Percentiles rank a stretch among this genome's conserved stretches.
phyloP scores from a whole-genome alignment of 805 yeast genomes.

The Danielozyma ontarioensis region DNA sequence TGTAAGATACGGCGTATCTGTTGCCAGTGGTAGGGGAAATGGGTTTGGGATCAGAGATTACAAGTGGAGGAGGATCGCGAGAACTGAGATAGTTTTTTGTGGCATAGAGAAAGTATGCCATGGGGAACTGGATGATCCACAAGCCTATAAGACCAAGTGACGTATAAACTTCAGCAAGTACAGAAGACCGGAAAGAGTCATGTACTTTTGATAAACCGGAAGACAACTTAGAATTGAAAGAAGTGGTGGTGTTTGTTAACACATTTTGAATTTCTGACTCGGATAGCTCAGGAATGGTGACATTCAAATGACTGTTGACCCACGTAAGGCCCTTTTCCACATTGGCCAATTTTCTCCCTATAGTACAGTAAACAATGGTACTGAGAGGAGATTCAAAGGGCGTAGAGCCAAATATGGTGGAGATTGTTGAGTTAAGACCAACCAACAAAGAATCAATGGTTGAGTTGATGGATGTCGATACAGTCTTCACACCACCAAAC shows the following conservation, averaged over 20 bases:
- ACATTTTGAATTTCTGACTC: neutral
- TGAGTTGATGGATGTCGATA: conserved; percentile 53
- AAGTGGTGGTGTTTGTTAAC: neutral
- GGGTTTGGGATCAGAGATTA: too few relatives aligned
- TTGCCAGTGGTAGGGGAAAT: too few relatives aligned
- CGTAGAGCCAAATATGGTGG: conserved; percentile 61
- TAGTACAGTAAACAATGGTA: conserved; percentile 70
- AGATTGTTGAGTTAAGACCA: conserved; percentile 55
- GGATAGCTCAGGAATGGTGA: conserved; percentile 51
- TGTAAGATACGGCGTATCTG: too few relatives aligned
- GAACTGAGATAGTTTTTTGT: too few relatives aligned
- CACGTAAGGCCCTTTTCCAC: conserved; percentile 74
- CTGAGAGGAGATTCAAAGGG: conserved; percentile 58
- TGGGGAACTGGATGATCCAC: too few relatives aligned
- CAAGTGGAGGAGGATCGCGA: too few relatives aligned
- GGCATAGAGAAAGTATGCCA: too few relatives aligned
- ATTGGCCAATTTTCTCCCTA: conserved; percentile 64
- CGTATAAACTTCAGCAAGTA: too few relatives aligned
- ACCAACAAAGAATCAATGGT: conserved; percentile 56
- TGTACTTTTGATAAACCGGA: too few relatives aligned
- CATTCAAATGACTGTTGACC: conserved; percentile 60
- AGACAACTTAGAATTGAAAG: too few relatives aligned
- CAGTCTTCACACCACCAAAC: conserved; percentile 58
- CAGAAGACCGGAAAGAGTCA: too few relatives aligned
- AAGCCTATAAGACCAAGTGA: too few relatives aligned